Evolutionary conservation across 345 rosid species (phyloP), one percentile per base, ranked within the genome.

Genomic region (Eucalyptus camaldulensis): DNA sequence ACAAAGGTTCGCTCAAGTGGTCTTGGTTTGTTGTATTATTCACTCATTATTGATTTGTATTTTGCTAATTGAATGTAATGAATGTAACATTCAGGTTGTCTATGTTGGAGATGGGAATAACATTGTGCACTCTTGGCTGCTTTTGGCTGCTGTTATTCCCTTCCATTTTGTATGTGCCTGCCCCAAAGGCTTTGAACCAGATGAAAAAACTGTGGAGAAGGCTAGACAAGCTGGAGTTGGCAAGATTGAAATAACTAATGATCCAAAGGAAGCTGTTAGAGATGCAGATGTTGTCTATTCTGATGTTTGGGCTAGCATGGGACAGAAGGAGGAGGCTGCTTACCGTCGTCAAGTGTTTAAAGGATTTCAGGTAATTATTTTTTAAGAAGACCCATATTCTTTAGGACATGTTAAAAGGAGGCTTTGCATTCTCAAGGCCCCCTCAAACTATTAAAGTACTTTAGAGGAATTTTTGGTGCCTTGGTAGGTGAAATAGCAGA

Each of bases 261-360:
- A 98, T 91, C 95, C 97, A 44, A 96, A 94, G 89, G 99, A 97
- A 94, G 99, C 97, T 89, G 97, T 98, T 33, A 90, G 88, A 89
- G 97, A 95, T 89, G 99, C 98, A 89, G 99, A 98, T 95, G 98
- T 98, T 88, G 99, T 98, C n/a, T 98, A 95, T 94, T 97, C 99
- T 31, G 99, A 98, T 91, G 99, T 95, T 88, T 96, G 99, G 99
- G 99, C 99, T 87, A 97, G 99, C 91, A 95, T 96, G 99, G 99
- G 99, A 44, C 99, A 98, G 89, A 98, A 96, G 92, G 98, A 98
- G 88, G 99, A 98, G 94, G 98, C 99, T 88, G 98, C 96, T 86
- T 86, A 91, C 85, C 97, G 99, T 47, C 95, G 89, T 44, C 93
- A 96, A 94, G 96, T 90, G 54, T 97, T 98, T 88, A 95, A 96